Evolutionary conservation across 768 basidiomycete genomes (phyloP), one percentile per base, ranked within the genome.

Genomic region (Termitomyces sp.): DNA sequence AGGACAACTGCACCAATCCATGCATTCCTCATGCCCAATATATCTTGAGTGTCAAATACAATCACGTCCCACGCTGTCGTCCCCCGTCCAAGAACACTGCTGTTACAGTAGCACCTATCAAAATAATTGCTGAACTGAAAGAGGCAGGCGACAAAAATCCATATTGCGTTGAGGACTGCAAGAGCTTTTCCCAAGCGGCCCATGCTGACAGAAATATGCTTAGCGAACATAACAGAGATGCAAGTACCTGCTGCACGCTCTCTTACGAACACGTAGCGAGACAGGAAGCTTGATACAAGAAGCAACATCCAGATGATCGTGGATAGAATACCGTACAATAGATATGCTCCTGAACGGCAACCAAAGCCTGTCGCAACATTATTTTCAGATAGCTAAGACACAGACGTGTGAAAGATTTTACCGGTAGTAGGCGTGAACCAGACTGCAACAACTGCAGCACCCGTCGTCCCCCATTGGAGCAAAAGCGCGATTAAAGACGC

Each of bases 1-100:
- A 79, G 64, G 9, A 57, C 62, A 0, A 75, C 68, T 1, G 70
- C 78, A 0, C 76, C 74, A 47, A 72, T 68, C 77, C 78, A 78
- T 13, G 73, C 72, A 0, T 12, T 33, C 39, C 58, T 67, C 65
- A 72, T 72, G 45, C 56, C 34, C 7, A 41, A 27, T 8, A 74
- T 24, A 44, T 76, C 76, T 5, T 48, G 55, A 1, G 6, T 0
- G 3, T 52, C 46, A 3, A 65, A 46, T 1, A 36, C 18, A 6
- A 78, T 68, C 16, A 78, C 68, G 13, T 68, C 49, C 51, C 69
- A 78, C 2, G 75, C 73, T 0, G 31, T 37, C 0, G 39, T 2
- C 1, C 71, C 67, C 5, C 64, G 60, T 11, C 70, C 67, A 11
- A 75, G 59, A 16, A 70, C 69, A 57, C 68, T 70, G 62, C 71